Percentiles rank a stretch among this genome's conserved stretches.
These are phyloP conservation scores for Penicillium cataractarum DNA, from an alignment of 495 filamentous ascomycete species.

Conservation along the genomic window DNA sequence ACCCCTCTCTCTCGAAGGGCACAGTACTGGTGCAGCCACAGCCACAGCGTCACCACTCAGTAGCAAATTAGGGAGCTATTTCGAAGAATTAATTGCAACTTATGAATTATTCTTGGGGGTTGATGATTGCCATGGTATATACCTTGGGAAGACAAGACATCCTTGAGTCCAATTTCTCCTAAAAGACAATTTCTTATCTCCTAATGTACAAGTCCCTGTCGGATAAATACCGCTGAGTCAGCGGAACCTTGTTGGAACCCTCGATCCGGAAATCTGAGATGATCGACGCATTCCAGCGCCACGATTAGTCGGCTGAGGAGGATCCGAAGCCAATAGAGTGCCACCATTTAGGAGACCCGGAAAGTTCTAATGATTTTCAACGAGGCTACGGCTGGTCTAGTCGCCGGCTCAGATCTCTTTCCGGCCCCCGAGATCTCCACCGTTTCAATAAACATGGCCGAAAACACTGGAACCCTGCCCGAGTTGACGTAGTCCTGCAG, in stretches of 20 bases:
- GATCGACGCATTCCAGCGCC: neutral
- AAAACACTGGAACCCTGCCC: conserved; percentile 12
- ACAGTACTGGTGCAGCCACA: too few species aligned
- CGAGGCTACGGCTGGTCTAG: neutral
- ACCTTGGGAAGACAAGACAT: too few species aligned
- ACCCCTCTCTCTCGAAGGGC: too few species aligned
- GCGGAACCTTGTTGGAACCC: neutral
- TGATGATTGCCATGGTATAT: too few species aligned
- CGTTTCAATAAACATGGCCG: conserved; percentile 9
- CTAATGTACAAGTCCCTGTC: too few species aligned
- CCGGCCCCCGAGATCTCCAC: conserved; percentile 18
- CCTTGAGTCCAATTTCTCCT: too few species aligned
- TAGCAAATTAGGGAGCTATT: too few species aligned
- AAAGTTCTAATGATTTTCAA: neutral
- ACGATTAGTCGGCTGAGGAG: neutral
- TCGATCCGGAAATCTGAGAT: neutral
- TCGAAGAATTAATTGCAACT: too few species aligned
- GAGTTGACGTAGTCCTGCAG: neutral
- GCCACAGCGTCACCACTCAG: too few species aligned
- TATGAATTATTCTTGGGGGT: too few species aligned
- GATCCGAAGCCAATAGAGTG: neutral
- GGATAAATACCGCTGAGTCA: conserved; percentile 1
- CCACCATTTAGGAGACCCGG: neutral
- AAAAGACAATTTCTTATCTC: too few species aligned
- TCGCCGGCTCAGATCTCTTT: conserved; percentile 1